Evolutionary conservation across 2,329 filamentous ascomycete species (phyloP).

Genomic region (Arthrobotrys sinensis): DNA sequence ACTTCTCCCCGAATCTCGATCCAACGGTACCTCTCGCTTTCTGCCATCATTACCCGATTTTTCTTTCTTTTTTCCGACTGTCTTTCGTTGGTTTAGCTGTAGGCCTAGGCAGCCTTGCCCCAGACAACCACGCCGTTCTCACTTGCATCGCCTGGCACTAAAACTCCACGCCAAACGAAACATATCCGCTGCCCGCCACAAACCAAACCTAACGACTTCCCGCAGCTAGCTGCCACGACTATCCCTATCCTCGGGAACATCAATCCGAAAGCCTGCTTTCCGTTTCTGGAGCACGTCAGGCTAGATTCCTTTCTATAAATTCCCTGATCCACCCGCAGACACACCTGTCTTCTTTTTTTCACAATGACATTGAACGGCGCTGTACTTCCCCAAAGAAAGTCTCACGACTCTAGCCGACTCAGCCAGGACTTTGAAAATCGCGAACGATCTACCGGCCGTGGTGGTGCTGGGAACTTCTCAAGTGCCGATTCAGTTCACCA

Average conservation of each 20-base stretch:
- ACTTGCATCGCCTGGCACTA: slow-evolving; percentile 37
- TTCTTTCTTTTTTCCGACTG: slow-evolving; percentile 18
- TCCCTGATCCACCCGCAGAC: slow-evolving; percentile 28
- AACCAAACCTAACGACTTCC: slow-evolving; percentile 25
- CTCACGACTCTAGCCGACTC: slow-evolving; percentile 38
- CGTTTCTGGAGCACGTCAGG: slow-evolving; percentile 10
- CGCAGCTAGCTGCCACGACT: slow-evolving; percentile 38
- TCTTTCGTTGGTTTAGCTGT: background rate
- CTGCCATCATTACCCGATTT: background rate
- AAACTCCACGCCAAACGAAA: slow-evolving; percentile 35
- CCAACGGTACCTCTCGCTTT: background rate
- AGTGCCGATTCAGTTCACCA: slow-evolving; percentile 66
- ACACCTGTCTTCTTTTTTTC: slow-evolving; percentile 39
- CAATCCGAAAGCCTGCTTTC: slow-evolving; percentile 34
- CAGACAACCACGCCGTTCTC: slow-evolving; percentile 52
- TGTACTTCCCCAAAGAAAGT: slow-evolving; percentile 47
- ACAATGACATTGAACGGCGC: slow-evolving; percentile 60
- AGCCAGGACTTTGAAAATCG: slow-evolving; percentile 52
- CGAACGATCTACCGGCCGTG: slow-evolving; percentile 62
- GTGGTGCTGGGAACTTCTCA: slow-evolving; percentile 70
- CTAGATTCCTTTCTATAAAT: slow-evolving; percentile 46
- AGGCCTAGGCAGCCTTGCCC: slow-evolving; percentile 41
- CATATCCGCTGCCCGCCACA: slow-evolving; percentile 39
- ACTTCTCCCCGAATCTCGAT: background rate
- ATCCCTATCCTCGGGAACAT: slow-evolving; percentile 42